phyloP scores from a whole-genome alignment of 768 basidiomycete genomes.

The Tylopilus sp. region DNA sequence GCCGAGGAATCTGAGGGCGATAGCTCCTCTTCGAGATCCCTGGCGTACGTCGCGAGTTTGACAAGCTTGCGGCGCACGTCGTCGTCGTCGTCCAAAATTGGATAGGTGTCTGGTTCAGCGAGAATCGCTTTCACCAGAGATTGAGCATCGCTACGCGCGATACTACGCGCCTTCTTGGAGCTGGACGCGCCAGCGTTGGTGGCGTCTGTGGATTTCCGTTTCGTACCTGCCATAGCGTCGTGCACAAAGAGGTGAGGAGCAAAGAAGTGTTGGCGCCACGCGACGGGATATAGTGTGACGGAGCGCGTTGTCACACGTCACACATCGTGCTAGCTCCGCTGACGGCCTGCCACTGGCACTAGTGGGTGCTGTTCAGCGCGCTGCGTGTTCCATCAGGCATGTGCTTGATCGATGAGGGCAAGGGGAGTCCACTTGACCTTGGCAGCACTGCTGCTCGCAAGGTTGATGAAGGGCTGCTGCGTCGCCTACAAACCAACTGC shows the following conservation, averaged over 20 bases:
- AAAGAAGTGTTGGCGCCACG: not conserved
- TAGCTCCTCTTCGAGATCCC: conserved; percentile 29
- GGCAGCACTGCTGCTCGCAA: too few relatives aligned
- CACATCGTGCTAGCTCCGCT: too few relatives aligned
- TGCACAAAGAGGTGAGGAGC: not conserved
- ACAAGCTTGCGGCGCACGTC: conserved; percentile 27
- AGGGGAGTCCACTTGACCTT: too few relatives aligned
- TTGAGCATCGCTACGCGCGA: conserved; percentile 31
- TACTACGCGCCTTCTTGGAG: conserved; percentile 30
- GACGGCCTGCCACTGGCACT: too few relatives aligned
- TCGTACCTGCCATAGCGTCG: conserved; percentile 20
- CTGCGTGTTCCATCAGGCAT: too few relatives aligned
- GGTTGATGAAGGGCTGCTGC: too few relatives aligned
- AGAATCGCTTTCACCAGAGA: conserved; percentile 39
- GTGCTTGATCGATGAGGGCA: too few relatives aligned
- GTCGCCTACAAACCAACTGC: too few relatives aligned
- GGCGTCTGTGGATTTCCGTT: conserved; percentile 37
- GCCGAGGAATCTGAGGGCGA: conserved; percentile 15
- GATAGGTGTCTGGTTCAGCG: conserved; percentile 33
- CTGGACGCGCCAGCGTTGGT: conserved; percentile 6
- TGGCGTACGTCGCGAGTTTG: conserved; percentile 34
- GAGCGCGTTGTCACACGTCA: conserved; percentile 27
- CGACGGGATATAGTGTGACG: conserved; percentile 23
- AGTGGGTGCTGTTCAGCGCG: too few relatives aligned
- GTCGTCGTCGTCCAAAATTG: conserved; percentile 34